A percentile compares a stretch with the other conserved stretches of the same genome.
Conservation (phyloP, 768 basidiomycete species). For the Gloeostereum incarnatum region DNA sequence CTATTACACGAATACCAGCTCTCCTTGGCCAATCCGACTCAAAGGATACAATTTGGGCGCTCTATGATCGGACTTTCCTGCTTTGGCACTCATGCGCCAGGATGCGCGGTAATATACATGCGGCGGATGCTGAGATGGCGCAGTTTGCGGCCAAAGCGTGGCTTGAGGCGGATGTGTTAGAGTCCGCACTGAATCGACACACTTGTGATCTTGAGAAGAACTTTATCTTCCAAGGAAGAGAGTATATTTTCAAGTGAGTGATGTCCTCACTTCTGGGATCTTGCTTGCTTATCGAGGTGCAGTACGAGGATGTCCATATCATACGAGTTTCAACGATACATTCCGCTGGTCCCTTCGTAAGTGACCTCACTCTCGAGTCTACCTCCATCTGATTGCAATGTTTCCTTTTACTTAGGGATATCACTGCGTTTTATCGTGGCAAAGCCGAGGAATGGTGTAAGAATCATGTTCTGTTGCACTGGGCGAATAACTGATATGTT, state of each 20-base stretch:
- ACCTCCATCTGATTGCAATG: not conserved
- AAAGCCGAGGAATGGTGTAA: conserved; percentile 64
- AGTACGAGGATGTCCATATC: conserved; percentile 67
- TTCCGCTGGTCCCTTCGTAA: conserved; percentile 50
- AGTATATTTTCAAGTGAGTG: conserved; percentile 70
- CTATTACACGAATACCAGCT: conserved; percentile 27
- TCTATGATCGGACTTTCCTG: conserved; percentile 59
- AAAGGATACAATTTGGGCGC: conserved; percentile 70
- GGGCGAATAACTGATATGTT: conserved; percentile 4
- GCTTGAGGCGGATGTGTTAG: conserved; percentile 61
- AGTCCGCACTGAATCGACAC: conserved; percentile 52
- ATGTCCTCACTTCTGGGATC: conserved; percentile 1
- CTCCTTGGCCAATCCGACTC: conserved; percentile 20
- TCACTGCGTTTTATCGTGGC: conserved; percentile 38
- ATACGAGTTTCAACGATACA: conserved; percentile 57
- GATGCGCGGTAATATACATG: conserved; percentile 32
- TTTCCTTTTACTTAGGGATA: conserved; percentile 21
- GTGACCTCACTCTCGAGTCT: conserved; percentile 16
- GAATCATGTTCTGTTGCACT: conserved; percentile 2
- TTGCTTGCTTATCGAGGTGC: conserved; percentile 6
- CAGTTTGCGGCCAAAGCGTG: conserved; percentile 61
- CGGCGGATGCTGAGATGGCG: conserved; percentile 41
- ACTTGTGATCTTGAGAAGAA: conserved; percentile 59
- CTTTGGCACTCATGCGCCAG: conserved; percentile 68
- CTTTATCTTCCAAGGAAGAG: conserved; percentile 61